These are phyloP conservation scores for Eucalyptus marginata DNA, from an alignment of 345 rosid species.

Conservation along the genomic window DNA sequence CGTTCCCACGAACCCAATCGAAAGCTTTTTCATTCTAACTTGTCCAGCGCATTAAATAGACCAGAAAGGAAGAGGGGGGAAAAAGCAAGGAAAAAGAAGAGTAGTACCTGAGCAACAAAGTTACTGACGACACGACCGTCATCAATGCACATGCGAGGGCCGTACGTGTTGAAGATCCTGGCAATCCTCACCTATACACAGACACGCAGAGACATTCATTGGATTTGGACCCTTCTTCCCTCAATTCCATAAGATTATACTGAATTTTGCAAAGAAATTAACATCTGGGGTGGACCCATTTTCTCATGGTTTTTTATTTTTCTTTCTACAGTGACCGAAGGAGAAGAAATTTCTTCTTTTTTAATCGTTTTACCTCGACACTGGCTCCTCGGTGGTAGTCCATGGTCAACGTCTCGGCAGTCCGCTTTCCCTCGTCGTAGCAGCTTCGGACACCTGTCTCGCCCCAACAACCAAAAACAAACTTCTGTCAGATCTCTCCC, in stretches of 20 bases:
- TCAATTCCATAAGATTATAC: not conserved
- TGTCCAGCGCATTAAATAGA: not conserved
- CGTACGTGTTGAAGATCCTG: constrained; percentile 87
- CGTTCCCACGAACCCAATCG: not conserved
- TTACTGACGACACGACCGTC: constrained; percentile 99
- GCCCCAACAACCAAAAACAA: not conserved
- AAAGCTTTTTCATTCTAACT: not conserved
- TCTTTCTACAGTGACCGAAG: not conserved
- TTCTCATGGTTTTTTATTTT: not conserved
- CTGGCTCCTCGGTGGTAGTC: constrained; percentile 93
- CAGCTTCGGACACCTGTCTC: constrained; percentile 95
- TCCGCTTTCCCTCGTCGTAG: constrained; percentile 97
- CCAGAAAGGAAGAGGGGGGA: not conserved
- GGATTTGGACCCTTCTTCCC: not conserved
- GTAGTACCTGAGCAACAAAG: constrained; percentile 84
- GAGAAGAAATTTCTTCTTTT: not conserved
- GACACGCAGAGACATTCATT: not conserved
- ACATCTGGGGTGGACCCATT: not conserved
- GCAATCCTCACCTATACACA: constrained; percentile 87
- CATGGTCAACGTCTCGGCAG: constrained; percentile 97
- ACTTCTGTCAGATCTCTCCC: not conserved
- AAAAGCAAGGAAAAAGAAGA: not conserved
- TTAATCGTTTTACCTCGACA: constrained; percentile 47
- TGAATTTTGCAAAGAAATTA: not conserved
- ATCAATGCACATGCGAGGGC: constrained; percentile 98